phyloP scores from a whole-genome alignment of 2,329 filamentous ascomycete genomes.

The Phyllosticta paracitricarpa region DNA sequence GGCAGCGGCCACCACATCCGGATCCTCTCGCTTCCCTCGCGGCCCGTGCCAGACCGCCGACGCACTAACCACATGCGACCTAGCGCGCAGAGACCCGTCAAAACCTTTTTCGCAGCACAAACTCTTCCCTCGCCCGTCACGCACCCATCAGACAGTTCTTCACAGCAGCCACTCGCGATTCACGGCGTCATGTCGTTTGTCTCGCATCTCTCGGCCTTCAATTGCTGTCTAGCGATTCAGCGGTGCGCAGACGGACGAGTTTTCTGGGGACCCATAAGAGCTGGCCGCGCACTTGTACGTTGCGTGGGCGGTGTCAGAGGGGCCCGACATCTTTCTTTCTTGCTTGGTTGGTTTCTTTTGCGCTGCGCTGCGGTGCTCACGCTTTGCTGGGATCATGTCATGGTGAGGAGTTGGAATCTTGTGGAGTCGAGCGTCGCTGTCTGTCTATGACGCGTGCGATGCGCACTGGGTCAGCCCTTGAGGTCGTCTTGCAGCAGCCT shows the following conservation, averaged over 20 bases:
- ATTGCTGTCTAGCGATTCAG: conserved; percentile 10
- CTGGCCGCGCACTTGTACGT: conserved; percentile 10
- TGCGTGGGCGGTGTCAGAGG: conserved; percentile 11
- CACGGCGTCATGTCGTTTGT: conserved; percentile 7
- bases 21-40: background rate
- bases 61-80: background rate
- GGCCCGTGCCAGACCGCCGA: background rate
- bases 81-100: background rate
- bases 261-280: conserved; percentile 4
- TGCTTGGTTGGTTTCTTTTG: background rate
- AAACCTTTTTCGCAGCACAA: background rate
- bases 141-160: conserved; percentile 11
- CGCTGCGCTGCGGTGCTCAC: background rate
- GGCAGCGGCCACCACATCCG: background rate
- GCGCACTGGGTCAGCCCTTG: background rate
- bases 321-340: background rate
- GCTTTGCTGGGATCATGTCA: background rate
- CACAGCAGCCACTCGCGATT: conserved; percentile 8
- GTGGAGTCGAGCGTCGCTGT: too few relatives aligned
- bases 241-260: conserved; percentile 7
- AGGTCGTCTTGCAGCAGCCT: background rate
- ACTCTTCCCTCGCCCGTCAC: background rate
- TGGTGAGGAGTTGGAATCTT: too few relatives aligned
- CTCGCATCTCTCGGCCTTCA: background rate
- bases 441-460: too few relatives aligned